Percentiles rank a stretch among this genome's conserved stretches.
phyloP scores from a whole-genome alignment of 768 basidiomycete species.

The Solioccasus polychromus region DNA sequence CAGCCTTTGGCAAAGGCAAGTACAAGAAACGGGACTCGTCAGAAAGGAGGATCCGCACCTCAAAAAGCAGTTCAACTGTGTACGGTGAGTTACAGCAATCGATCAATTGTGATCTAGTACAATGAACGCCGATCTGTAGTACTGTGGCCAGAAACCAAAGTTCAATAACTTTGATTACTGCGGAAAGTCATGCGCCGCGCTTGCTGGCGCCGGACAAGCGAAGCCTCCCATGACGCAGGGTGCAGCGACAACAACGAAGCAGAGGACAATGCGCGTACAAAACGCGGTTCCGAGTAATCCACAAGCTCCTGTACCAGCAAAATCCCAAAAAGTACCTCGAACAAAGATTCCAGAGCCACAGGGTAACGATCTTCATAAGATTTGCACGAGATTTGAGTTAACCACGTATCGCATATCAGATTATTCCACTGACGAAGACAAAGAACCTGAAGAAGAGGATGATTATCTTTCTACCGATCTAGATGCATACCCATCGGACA shows the following conservation, averaged over 20 bases:
- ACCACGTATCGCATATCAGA: conserved; percentile 13
- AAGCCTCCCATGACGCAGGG: conserved; percentile 17
- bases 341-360: conserved; percentile 12
- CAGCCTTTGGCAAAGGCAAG: conserved; percentile 12
- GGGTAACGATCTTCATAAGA: conserved; percentile 17
- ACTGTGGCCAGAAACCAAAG: conserved; percentile 62
- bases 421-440: conserved; percentile 25
- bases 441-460: conserved; percentile 22
- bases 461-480: conserved; percentile 25
- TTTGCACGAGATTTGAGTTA: conserved; percentile 10
- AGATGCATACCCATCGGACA: conserved; percentile 33
- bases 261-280: conserved; percentile 13
- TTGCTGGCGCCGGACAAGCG: conserved; percentile 34
- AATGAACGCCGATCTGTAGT: conserved; percentile 27
- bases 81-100: conserved; percentile 24
- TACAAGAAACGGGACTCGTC: conserved; percentile 11
- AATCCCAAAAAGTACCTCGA: conserved; percentile 15
- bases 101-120: conserved; percentile 28
- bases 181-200: conserved; percentile 58
- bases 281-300: conserved; percentile 8
- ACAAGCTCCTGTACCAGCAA: conserved; percentile 5
- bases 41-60: conserved; percentile 12
- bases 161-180: conserved; percentile 60
- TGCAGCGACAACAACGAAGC: conserved; percentile 19
- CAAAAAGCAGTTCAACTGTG: conserved; percentile 25